Conservation (phyloP, 2,329 filamentous ascomycete genomes). For the Sporothrix brasiliensis region DNA sequence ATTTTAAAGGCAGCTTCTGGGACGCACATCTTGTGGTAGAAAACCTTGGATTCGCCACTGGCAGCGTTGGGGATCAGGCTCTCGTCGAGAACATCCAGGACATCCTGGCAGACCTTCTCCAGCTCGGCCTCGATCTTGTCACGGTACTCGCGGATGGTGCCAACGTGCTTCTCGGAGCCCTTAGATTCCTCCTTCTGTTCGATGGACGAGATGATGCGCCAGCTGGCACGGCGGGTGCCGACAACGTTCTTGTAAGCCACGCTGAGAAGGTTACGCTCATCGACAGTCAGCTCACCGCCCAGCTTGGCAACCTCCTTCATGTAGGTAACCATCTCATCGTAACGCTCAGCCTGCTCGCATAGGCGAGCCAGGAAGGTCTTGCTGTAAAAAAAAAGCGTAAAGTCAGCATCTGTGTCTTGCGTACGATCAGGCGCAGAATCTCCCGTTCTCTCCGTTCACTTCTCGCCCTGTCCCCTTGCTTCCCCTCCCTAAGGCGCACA, state of each 20-base stretch:
- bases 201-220: constrained; percentile 99
- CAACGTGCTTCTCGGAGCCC: constrained; percentile 89
- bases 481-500: neutral
- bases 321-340: constrained; percentile 99
- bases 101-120: constrained; percentile 96
- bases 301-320: constrained; percentile 99
- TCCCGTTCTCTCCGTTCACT: neutral
- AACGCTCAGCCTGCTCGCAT: constrained; percentile 99
- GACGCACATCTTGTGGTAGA: constrained; percentile 97
- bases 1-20: neutral
- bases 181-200: constrained; percentile 99
- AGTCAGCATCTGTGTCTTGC: constrained; percentile 25
- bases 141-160: constrained; percentile 95
- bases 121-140: constrained; percentile 98
- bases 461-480: neutral
- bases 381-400: constrained; percentile 54
- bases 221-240: constrained; percentile 95
- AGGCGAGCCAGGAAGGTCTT: constrained; percentile 99
- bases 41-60: constrained; percentile 97
- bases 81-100: constrained; percentile 90
- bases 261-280: constrained; percentile 97
- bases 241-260: constrained; percentile 99
- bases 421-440: neutral
- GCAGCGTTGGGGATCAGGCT: constrained; percentile 92
- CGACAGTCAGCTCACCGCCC: constrained; percentile 79